Evolutionary conservation across 2,329 filamentous ascomycete genomes (phyloP).

Genomic region (Venturia nashicola): DNA sequence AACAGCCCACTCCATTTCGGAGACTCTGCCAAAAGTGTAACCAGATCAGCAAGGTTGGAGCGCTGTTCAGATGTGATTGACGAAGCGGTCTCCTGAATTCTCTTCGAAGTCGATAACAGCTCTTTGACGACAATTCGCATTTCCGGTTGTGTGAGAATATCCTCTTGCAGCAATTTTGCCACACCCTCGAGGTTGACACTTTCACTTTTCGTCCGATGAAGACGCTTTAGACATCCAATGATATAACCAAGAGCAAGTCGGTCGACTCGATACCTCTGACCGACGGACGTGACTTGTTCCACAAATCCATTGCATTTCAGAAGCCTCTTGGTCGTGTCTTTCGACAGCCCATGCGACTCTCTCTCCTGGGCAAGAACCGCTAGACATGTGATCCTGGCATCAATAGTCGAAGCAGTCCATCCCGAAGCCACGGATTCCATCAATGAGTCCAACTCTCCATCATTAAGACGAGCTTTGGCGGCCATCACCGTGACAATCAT

Average conservation of each 20-base stretch:
- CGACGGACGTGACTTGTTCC: conserved; percentile 47
- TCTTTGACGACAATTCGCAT: not conserved
- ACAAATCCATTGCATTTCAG: conserved; percentile 51
- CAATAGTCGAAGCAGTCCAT: conserved; percentile 61
- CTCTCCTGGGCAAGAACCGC: conserved; percentile 73
- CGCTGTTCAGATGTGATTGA: conserved; percentile 1
- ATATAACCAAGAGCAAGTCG: conserved; percentile 63
- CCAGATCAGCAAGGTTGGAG: not conserved
- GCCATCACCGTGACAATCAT: conserved; percentile 83
- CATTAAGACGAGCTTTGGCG: conserved; percentile 66
- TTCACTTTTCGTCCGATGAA: not conserved
- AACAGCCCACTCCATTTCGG: not conserved
- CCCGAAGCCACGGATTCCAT: conserved; percentile 75
- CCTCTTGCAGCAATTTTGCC: not conserved
- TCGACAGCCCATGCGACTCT: conserved; percentile 55
- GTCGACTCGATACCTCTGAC: conserved; percentile 53
- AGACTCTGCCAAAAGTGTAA: conserved; percentile 2
- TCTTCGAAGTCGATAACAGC: conserved; percentile 1
- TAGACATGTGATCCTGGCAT: conserved; percentile 65
- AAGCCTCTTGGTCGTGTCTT: conserved; percentile 56
- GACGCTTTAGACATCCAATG: conserved; percentile 30
- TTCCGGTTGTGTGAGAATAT: not conserved
- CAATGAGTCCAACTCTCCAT: conserved; percentile 68
- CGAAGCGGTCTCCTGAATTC: not conserved
- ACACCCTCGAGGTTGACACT: not conserved